Evolutionary conservation across 1,139 yeast genomes (phyloP).

Genomic region (Suhomyces guaymorum): DNA sequence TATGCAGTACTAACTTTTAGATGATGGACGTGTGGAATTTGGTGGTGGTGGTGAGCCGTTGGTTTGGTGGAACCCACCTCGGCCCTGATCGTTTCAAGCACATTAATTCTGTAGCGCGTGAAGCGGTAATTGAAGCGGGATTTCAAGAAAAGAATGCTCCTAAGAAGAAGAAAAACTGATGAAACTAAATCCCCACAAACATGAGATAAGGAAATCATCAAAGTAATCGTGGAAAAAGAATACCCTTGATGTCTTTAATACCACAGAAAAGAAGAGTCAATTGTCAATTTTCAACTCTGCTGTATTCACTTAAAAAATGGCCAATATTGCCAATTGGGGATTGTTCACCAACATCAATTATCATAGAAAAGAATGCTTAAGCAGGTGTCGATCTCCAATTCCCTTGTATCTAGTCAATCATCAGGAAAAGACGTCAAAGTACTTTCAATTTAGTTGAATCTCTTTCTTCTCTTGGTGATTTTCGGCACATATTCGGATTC

Average conservation of each 20-base stretch:
- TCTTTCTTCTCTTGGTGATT: conserved; percentile 21
- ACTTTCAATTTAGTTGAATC: conserved; percentile 9
- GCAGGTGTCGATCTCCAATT: too few species aligned
- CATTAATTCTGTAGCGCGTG: conserved; percentile 85
- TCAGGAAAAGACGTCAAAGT: too few species aligned
- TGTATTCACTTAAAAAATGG: too few species aligned
- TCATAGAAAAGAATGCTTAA: too few species aligned
- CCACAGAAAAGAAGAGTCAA: too few species aligned
- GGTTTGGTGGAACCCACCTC: conserved; percentile 91
- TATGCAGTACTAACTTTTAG: conserved; percentile 19
- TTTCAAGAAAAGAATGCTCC: conserved; percentile 27
- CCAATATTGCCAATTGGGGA: too few species aligned
- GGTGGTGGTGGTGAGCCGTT: conserved; percentile 82
- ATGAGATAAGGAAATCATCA: too few species aligned
- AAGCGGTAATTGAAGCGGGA: conserved; percentile 70
- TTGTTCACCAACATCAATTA: too few species aligned
- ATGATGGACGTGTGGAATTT: conserved; percentile 85
- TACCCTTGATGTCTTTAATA: too few species aligned
- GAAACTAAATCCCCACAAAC: background rate
- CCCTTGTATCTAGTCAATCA: too few species aligned
- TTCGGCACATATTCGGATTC: conserved; percentile 19
- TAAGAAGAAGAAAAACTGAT: conserved; percentile 24
- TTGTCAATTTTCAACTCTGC: too few species aligned
- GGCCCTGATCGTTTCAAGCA: conserved; percentile 96
- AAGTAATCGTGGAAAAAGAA: too few species aligned